Evolutionary conservation across 352 stramenopile species (phyloP).

Genomic region (Phytophthora pisi): DNA sequence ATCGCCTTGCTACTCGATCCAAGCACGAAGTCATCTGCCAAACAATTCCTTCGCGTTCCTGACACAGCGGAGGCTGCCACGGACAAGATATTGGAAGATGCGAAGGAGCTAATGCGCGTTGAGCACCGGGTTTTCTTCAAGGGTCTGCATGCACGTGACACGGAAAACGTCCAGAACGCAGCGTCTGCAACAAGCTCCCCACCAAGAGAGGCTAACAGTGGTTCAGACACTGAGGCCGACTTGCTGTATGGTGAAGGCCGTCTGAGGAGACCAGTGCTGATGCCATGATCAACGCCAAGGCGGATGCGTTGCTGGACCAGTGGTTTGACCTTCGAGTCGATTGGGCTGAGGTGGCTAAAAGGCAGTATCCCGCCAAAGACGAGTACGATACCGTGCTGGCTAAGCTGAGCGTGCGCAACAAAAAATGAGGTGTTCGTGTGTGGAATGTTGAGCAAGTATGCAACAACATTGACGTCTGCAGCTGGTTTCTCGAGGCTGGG

Average conservation of each 20-base stretch:
- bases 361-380: background rate
- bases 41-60: background rate
- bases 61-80: background rate
- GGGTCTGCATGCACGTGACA: background rate
- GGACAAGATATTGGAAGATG: background rate
- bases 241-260: background rate
- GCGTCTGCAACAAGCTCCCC: background rate
- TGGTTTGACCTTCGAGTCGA: background rate
- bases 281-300: conserved; percentile 4
- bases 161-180: background rate
- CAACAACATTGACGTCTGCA: background rate
- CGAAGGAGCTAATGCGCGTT: background rate
- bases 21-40: background rate
- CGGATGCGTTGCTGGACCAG: background rate
- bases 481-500: conserved; percentile 4
- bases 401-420: conserved; percentile 6
- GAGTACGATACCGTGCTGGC: background rate
- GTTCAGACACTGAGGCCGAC: background rate
- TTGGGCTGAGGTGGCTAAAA: conserved; percentile 6
- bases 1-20: conserved; percentile 6
- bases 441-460: conserved; percentile 12
- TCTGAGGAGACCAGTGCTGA: background rate
- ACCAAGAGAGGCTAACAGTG: background rate
- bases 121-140: background rate
- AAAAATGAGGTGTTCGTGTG: conserved; percentile 1